phyloP scores from a whole-genome alignment of 768 basidiomycete genomes.

The Lepiota venenata region DNA sequence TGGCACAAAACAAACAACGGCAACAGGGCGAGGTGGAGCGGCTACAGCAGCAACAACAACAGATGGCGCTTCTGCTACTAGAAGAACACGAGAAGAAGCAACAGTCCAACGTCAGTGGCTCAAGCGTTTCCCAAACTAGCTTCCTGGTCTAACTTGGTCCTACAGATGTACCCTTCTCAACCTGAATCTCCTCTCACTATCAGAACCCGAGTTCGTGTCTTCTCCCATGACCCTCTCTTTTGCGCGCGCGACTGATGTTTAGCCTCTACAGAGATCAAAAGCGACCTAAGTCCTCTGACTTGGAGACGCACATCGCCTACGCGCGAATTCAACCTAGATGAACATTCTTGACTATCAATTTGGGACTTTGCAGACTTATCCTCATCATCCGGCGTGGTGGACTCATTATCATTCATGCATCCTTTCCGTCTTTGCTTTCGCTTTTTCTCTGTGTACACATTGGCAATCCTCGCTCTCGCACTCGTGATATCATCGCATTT shows the following conservation, averaged over 20 bases:
- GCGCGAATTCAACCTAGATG: not conserved
- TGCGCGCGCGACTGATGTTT: not conserved
- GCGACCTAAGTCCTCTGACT: not conserved
- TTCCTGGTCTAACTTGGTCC: not conserved
- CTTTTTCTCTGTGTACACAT: slow-evolving; percentile 6
- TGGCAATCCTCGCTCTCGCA: not conserved
- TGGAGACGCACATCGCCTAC: not conserved
- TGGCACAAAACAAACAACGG: slow-evolving; percentile 44
- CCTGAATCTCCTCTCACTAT: slow-evolving; percentile 7
- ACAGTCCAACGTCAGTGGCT: not conserved
- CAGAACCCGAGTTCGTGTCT: slow-evolving; percentile 7
- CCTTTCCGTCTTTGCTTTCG: not conserved
- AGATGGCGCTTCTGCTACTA: not conserved
- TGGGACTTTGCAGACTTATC: slow-evolving; percentile 10
- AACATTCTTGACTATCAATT: not conserved
- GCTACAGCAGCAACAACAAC: slow-evolving; percentile 2
- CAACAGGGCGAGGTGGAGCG: slow-evolving; percentile 16
- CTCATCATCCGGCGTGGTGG: not conserved
- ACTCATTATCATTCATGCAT: not conserved
- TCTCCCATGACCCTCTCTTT: not conserved
- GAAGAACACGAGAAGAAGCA: slow-evolving; percentile 1
- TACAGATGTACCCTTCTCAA: not conserved
- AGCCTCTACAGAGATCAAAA: slow-evolving; percentile 8
- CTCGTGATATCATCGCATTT: slow-evolving; percentile 3
- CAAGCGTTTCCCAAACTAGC: not conserved